Percentiles rank a stretch among this genome's conserved stretches.
Evolutionary conservation across 352 stramenopile genomes (phyloP).

Genomic region (Pythium dissimile): DNA sequence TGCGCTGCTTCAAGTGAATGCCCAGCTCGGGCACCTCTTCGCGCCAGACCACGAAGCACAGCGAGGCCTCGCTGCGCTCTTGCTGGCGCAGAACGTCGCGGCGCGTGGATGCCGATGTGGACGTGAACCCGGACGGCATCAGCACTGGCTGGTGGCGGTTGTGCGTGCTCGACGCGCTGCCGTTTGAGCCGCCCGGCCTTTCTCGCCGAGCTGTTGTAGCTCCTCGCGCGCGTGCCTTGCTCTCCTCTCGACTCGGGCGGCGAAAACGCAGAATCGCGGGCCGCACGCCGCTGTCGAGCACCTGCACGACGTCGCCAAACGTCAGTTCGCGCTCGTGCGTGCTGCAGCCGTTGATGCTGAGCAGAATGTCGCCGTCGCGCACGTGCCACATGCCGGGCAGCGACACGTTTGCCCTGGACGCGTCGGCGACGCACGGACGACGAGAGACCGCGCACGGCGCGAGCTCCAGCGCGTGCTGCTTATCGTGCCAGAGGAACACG

Average conservation of each 20-base stretch:
- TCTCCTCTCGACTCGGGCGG: constrained; percentile 21
- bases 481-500: constrained; percentile 58
- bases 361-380: constrained; percentile 49
- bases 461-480: constrained; percentile 40
- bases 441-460: constrained; percentile 34
- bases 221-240: neutral
- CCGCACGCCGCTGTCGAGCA: constrained; percentile 56
- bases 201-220: neutral
- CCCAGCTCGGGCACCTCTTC: constrained; percentile 59
- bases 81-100: constrained; percentile 1
- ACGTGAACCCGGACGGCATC: neutral
- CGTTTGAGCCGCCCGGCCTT: too few relatives aligned
- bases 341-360: constrained; percentile 55
- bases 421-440: constrained; percentile 39
- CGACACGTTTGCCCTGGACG: constrained; percentile 42
- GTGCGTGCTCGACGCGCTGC: too few relatives aligned
- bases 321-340: constrained; percentile 28
- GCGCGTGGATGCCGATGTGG: neutral
- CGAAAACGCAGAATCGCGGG: constrained; percentile 60
- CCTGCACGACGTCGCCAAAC: constrained; percentile 43
- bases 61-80: constrained; percentile 29
- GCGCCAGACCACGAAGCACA: constrained; percentile 64
- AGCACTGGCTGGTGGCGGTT: neutral
- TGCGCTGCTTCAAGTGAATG: constrained; percentile 41
- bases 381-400: constrained; percentile 69